A percentile compares a stretch with the other conserved stretches of the same genome.
Conservation (phyloP, 2,329 filamentous ascomycete genomes). For the Fusarium pseudoanthophilum region DNA sequence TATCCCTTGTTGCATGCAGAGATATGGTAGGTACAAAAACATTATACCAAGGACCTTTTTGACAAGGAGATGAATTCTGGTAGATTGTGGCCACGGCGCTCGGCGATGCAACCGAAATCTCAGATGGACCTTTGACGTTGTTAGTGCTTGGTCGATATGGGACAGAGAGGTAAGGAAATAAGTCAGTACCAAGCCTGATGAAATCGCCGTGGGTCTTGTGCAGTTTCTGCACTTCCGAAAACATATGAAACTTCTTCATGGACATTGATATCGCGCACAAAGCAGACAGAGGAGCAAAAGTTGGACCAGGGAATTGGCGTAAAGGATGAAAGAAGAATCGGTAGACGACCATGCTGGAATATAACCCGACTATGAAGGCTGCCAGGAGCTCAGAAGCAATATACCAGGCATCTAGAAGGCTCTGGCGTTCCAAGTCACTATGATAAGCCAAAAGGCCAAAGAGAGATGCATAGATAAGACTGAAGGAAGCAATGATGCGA, state of each 20-base stretch:
- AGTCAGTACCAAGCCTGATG: background rate
- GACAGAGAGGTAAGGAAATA: too few relatives aligned
- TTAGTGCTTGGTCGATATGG: background rate
- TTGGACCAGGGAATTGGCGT: background rate
- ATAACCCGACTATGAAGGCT: background rate
- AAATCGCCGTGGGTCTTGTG: background rate
- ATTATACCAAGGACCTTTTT: background rate
- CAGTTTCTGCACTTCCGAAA: background rate
- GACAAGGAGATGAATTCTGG: background rate
- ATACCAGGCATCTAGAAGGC: background rate
- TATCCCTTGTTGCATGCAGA: background rate
- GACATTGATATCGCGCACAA: background rate
- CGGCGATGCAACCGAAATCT: background rate
- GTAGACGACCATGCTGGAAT: background rate
- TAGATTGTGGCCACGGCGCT: background rate
- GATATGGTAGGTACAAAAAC: background rate
- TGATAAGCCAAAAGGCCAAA: background rate
- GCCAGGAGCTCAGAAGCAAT: background rate
- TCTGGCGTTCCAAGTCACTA: background rate
- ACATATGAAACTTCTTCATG: background rate
- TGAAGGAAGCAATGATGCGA: background rate
- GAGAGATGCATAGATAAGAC: background rate
- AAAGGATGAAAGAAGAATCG: background rate
- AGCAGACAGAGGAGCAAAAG: background rate
- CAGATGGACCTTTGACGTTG: background rate